Conservation (phyloP, 2,329 filamentous ascomycete species). For the Hymenoscyphus fructigenus region DNA sequence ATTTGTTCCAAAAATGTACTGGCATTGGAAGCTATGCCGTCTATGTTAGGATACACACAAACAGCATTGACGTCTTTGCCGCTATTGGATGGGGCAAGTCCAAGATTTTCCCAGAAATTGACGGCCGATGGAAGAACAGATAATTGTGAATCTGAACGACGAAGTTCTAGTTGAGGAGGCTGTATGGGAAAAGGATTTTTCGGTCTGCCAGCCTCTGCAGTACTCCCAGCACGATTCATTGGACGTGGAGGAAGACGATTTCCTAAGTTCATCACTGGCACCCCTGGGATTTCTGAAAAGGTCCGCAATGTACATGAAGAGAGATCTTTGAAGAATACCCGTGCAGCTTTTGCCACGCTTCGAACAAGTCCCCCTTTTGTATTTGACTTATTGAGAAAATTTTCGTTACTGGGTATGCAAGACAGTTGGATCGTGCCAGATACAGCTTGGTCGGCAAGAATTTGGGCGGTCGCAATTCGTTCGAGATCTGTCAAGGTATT, state of each 20-base stretch:
- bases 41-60: constrained; percentile 67
- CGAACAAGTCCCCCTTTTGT: constrained; percentile 38
- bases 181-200: constrained; percentile 62
- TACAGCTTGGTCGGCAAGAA: constrained; percentile 69
- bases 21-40: constrained; percentile 60
- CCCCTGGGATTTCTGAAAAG: constrained; percentile 57
- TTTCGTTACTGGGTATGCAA: constrained; percentile 12
- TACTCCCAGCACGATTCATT: constrained; percentile 25
- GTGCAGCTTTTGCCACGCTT: constrained; percentile 46
- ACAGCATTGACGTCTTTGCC: constrained; percentile 69
- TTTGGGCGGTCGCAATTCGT: constrained; percentile 65
- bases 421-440: constrained; percentile 45
- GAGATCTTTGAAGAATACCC: constrained; percentile 45
- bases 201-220: constrained; percentile 39
- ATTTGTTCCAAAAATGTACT: constrained; percentile 66
- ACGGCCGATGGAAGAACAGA: constrained; percentile 74
- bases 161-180: constrained; percentile 70
- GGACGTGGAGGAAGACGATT: constrained; percentile 44
- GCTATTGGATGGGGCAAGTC: constrained; percentile 69
- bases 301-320: constrained; percentile 46
- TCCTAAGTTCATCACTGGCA: constrained; percentile 53
- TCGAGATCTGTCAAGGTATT: constrained; percentile 52
- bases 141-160: constrained; percentile 65
- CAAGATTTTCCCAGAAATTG: constrained; percentile 78
- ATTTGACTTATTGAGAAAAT: constrained; percentile 16